Evolutionary conservation across 1,139 yeast genomes (phyloP).

Genomic region (Meyerozyma carpophila): DNA sequence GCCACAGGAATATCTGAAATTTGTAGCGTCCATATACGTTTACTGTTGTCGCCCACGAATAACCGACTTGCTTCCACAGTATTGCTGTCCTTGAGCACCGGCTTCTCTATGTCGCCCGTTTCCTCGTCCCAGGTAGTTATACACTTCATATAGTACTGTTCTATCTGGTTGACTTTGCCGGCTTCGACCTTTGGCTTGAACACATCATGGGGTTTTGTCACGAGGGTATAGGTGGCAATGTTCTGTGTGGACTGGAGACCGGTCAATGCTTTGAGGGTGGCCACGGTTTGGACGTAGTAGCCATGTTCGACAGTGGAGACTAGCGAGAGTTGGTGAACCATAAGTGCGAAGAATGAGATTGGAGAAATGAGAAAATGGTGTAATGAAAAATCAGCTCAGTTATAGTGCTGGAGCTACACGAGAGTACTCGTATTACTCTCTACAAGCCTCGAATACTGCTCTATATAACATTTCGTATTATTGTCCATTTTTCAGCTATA

Average conservation of each 20-base stretch:
- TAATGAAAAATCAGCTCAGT: too few relatives aligned
- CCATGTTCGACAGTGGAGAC: conserved; percentile 39
- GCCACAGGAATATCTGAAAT: conserved; percentile 83
- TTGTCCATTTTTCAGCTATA: too few relatives aligned
- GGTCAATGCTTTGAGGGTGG: conserved; percentile 42
- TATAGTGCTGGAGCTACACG: too few relatives aligned
- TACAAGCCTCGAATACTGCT: too few relatives aligned
- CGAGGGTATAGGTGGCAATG: conserved; percentile 39
- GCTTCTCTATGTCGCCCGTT: conserved; percentile 22
- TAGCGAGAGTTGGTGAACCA: conserved; percentile 42
- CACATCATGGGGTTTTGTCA: conserved; percentile 37
- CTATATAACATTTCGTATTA: too few relatives aligned
- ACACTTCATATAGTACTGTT: conserved; percentile 43
- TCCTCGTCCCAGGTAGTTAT: conserved; percentile 37
- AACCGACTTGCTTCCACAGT: conserved; percentile 23
- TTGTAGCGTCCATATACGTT: conserved; percentile 57
- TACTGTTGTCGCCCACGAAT: conserved; percentile 23
- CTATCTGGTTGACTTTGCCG: conserved; percentile 47
- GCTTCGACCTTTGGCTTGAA: conserved; percentile 46
- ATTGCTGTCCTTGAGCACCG: conserved; percentile 17
- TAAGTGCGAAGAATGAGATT: conserved; percentile 6
- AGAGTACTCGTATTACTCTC: too few relatives aligned
- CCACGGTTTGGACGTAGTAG: conserved; percentile 36
- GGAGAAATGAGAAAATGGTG: background rate
- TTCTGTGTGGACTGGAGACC: conserved; percentile 36